Evolutionary conservation across 2,329 filamentous ascomycete genomes (phyloP).

Genomic region (Colletotrichum agaves): DNA sequence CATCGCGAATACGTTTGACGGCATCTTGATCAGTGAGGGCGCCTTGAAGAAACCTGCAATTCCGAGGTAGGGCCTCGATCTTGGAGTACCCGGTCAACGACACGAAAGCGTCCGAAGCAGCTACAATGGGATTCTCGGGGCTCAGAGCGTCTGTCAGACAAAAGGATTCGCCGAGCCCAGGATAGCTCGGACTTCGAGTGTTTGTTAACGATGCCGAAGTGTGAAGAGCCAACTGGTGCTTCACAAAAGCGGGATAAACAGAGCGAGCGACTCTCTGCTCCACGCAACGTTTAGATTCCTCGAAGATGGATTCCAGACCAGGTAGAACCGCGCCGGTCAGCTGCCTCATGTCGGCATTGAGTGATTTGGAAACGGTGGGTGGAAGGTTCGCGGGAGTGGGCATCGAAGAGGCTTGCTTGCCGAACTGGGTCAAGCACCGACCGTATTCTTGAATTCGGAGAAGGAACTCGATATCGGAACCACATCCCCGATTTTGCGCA

Average conservation of each 20-base stretch:
- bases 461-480: constrained; percentile 63
- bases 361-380: constrained; percentile 49
- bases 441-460: constrained; percentile 61
- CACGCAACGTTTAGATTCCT: constrained; percentile 54
- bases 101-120: constrained; percentile 62
- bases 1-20: constrained; percentile 53
- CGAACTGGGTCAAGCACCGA: constrained; percentile 55
- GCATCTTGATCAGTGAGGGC: constrained; percentile 55
- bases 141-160: constrained; percentile 64
- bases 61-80: constrained; percentile 58
- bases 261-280: constrained; percentile 56
- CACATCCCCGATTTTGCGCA: constrained; percentile 57
- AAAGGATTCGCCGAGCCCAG: constrained; percentile 68
- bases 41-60: constrained; percentile 62
- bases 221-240: constrained; percentile 59
- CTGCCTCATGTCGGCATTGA: constrained; percentile 59
- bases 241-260: constrained; percentile 64
- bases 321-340: constrained; percentile 57
- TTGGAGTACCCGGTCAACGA: constrained; percentile 61
- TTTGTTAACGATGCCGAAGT: constrained; percentile 57
- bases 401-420: constrained; percentile 51
- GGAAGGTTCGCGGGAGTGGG: constrained; percentile 57
- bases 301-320: constrained; percentile 56
- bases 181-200: constrained; percentile 53
- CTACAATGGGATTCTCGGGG: constrained; percentile 61